Evolutionary conservation across 805 yeast genomes (phyloP).

Genomic region (Ogataea philodendri): DNA sequence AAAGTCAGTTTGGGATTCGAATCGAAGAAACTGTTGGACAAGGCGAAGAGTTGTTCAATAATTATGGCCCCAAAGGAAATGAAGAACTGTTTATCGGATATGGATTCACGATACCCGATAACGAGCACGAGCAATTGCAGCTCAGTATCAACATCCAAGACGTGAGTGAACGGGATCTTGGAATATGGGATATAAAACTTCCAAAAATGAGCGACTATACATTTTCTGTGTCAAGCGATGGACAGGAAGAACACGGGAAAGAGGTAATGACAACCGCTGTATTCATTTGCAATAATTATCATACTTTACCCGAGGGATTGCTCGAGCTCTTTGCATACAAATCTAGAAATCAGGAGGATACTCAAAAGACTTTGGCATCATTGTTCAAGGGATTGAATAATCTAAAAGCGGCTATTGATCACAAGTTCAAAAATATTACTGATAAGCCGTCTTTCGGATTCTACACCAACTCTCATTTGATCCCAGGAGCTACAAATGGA

Average conservation of each 20-base stretch:
- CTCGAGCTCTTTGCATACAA: slow-evolving; percentile 53
- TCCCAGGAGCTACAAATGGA: too few species aligned
- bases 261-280: slow-evolving; percentile 15
- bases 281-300: slow-evolving; percentile 29
- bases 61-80: slow-evolving; percentile 86
- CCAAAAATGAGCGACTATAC: slow-evolving; percentile 32
- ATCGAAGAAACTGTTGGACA: slow-evolving; percentile 5
- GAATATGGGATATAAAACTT: slow-evolving; percentile 25
- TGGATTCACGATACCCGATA: slow-evolving; percentile 66
- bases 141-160: slow-evolving; percentile 55
- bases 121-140: slow-evolving; percentile 56
- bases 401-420: slow-evolving; percentile 50
- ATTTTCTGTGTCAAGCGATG: slow-evolving; percentile 19
- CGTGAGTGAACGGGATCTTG: slow-evolving; percentile 4
- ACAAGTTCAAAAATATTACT: slow-evolving; percentile 35
- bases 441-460: too few species aligned
- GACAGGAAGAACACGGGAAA: too few species aligned
- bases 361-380: slow-evolving; percentile 45
- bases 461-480: too few species aligned
- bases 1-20: slow-evolving; percentile 16
- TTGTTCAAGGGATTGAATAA: slow-evolving; percentile 61
- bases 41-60: slow-evolving; percentile 59
- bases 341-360: slow-evolving; percentile 48
- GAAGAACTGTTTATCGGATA: slow-evolving; percentile 79
- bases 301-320: slow-evolving; percentile 43